These are phyloP conservation scores for Batkoa obscura DNA, from an alignment of 371 early-diverging fungal genomes.

Conservation along the genomic window DNA sequence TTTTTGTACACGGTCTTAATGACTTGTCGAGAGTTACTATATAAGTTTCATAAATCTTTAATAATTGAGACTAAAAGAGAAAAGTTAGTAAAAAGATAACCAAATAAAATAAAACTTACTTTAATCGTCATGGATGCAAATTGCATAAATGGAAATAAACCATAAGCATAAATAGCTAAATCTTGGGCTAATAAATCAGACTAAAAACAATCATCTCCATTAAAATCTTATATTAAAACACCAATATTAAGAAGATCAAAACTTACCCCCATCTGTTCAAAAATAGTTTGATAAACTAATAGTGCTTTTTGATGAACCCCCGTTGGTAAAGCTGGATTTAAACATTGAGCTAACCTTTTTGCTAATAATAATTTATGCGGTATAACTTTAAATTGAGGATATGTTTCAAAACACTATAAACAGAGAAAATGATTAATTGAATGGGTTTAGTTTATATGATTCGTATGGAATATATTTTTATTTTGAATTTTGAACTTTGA, in stretches of 20 bases:
- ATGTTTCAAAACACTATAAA: slow-evolving; percentile 51
- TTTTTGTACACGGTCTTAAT: slow-evolving; percentile 54
- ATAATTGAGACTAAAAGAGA: slow-evolving; percentile 42
- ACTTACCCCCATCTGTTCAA: slow-evolving; percentile 61
- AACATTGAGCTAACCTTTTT: slow-evolving; percentile 92
- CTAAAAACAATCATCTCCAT: slow-evolving; percentile 14
- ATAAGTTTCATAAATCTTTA: slow-evolving; percentile 48
- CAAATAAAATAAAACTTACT: slow-evolving; percentile 17
- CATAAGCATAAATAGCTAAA: slow-evolving; percentile 69
- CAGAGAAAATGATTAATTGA: too few relatives aligned
- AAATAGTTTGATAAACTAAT: slow-evolving; percentile 76
- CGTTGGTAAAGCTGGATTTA: slow-evolving; percentile 96
- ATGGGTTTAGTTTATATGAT: too few relatives aligned
- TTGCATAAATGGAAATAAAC: slow-evolving; percentile 80
- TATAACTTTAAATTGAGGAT: slow-evolving; percentile 50
- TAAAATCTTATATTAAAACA: not conserved
- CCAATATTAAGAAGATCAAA: not conserved
- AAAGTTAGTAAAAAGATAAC: not conserved
- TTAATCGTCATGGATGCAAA: slow-evolving; percentile 68
- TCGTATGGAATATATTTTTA: too few relatives aligned
- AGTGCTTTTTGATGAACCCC: slow-evolving; percentile 97
- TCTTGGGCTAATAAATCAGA: slow-evolving; percentile 58
- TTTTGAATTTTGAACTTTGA: not conserved
- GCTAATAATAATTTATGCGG: slow-evolving; percentile 76
- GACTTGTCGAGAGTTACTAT: slow-evolving; percentile 48